Evolutionary conservation across 371 early-diverging fungal genomes (phyloP).

Genomic region (Mortierella sp.): DNA sequence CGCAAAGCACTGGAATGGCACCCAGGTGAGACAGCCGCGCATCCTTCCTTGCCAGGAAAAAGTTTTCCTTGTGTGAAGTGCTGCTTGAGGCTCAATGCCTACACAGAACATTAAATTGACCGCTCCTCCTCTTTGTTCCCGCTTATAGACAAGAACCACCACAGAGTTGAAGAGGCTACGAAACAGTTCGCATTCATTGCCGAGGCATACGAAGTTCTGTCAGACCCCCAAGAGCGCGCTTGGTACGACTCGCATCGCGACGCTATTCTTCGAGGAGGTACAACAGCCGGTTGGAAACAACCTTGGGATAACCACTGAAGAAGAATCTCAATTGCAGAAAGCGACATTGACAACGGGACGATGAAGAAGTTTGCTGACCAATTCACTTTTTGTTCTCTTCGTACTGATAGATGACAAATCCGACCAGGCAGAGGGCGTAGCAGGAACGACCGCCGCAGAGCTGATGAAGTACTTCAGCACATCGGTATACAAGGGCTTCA

Average conservation of each 20-base stretch:
- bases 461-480: constrained; percentile 81
- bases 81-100: background rate
- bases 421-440: constrained; percentile 57
- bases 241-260: constrained; percentile 94
- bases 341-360: constrained; percentile 17
- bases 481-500: constrained; percentile 75
- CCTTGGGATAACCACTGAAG: background rate
- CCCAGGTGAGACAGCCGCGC: constrained; percentile 71
- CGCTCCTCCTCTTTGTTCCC: background rate
- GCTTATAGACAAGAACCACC: constrained; percentile 87
- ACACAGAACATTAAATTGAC: background rate
- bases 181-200: constrained; percentile 88
- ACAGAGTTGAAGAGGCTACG: constrained; percentile 87
- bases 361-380: background rate
- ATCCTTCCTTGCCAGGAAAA: background rate
- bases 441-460: constrained; percentile 70
- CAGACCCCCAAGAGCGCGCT: constrained; percentile 90
- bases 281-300: constrained; percentile 28
- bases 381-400: background rate
- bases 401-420: constrained; percentile 44
- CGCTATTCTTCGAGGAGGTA: constrained; percentile 83
- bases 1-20: constrained; percentile 90
- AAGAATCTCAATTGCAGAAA: background rate
- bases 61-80: background rate
- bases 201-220: constrained; percentile 91